Percentiles rank a stretch among this genome's conserved stretches.
phyloP scores from a whole-genome alignment of 345 rosid genomes.

The Mangifera indica region DNA sequence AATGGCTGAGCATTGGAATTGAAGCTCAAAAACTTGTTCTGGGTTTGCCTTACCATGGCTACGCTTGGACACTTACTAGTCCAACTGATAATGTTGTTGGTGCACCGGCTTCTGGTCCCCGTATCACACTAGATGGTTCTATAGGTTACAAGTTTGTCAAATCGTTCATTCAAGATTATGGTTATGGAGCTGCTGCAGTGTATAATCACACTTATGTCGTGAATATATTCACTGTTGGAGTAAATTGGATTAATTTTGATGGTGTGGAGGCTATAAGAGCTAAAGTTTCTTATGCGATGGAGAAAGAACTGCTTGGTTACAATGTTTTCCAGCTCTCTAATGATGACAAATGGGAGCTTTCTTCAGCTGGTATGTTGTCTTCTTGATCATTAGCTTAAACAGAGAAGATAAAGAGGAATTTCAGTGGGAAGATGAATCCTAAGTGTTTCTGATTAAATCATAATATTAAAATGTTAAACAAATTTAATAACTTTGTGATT shows the following conservation, averaged over 20 bases:
- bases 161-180: constrained; percentile 16
- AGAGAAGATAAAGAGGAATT: no score
- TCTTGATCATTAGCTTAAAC: no score
- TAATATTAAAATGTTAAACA: no score
- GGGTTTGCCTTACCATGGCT: constrained; percentile 34
- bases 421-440: no score
- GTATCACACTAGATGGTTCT: constrained; percentile 7
- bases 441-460: no score
- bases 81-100: constrained; percentile 7
- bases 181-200: constrained; percentile 22
- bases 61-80: constrained; percentile 30
- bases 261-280: no score
- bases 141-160: constrained; percentile 24
- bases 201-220: constrained; percentile 31
- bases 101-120: constrained; percentile 23
- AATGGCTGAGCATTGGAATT: constrained; percentile 29
- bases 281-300: constrained; percentile 34
- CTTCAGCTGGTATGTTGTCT: constrained; percentile 26
- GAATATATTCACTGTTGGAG: constrained; percentile 20
- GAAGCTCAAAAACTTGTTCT: constrained; percentile 18
- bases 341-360: constrained; percentile 37
- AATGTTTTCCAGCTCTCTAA: constrained; percentile 5
- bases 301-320: constrained; percentile 29
- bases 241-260: constrained; percentile 18
- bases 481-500: neutral